Conservation (phyloP, 345 rosid genomes). For the Citropsis articulata region DNA sequence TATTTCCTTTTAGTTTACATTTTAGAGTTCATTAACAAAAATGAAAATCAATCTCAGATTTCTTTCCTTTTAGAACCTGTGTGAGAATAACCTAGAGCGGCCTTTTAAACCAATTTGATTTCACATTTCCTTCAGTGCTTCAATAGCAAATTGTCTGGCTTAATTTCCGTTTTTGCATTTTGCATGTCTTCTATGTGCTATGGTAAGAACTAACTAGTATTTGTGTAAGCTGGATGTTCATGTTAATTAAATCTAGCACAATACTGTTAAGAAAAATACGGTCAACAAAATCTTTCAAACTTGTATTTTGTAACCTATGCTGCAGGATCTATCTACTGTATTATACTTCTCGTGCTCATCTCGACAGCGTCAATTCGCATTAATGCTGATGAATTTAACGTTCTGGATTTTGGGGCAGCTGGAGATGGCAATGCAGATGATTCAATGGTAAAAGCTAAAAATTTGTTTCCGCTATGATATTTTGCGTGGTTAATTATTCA, state of each 20-base stretch:
- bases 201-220: not conserved
- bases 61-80: not conserved
- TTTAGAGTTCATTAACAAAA: not conserved
- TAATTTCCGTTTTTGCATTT: too few relatives aligned
- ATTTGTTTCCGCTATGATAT: not conserved
- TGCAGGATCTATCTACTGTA: not conserved
- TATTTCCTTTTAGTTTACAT: too few relatives aligned
- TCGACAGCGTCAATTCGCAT: not conserved
- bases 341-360: not conserved
- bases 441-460: constrained; percentile 2
- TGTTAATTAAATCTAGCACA: not conserved
- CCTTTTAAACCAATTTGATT: not conserved
- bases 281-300: not conserved
- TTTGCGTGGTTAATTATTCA: too few relatives aligned
- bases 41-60: not conserved
- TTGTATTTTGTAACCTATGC: not conserved
- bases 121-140: not conserved
- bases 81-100: not conserved
- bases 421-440: constrained; percentile 11
- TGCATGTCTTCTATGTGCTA: not conserved
- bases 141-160: not conserved
- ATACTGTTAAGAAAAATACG: not conserved
- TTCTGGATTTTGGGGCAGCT: constrained; percentile 11
- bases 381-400: constrained; percentile 8
- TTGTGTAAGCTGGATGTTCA: not conserved